These are phyloP conservation scores for Pythium phragmitis DNA, from an alignment of 352 stramenopile genomes.

Conservation along the genomic window DNA sequence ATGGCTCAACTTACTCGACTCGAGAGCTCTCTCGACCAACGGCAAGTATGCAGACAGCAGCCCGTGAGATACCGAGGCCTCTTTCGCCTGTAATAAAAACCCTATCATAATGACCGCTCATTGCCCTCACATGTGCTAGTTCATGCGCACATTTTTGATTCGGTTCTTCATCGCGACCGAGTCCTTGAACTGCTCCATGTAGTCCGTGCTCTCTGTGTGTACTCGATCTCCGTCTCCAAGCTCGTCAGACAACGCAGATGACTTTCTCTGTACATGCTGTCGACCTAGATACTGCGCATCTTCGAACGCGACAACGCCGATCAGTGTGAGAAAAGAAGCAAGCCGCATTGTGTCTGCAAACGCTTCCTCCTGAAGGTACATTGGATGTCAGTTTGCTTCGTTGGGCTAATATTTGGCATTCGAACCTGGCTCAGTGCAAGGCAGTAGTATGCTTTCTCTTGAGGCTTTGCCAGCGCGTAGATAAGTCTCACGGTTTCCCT, in stretches of 20 bases:
- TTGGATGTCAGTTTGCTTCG: not conserved
- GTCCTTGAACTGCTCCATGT: conserved; percentile 25
- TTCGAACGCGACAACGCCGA: conserved; percentile 23
- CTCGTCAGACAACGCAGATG: not conserved
- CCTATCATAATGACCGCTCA: not conserved
- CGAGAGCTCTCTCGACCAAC: conserved; percentile 18
- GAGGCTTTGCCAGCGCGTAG: conserved; percentile 13
- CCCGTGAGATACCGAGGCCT: conserved; percentile 23
- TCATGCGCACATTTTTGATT: conserved; percentile 18
- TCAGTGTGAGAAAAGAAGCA: conserved; percentile 17
- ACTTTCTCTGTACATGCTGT: not conserved
- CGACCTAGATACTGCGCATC: conserved; percentile 15
- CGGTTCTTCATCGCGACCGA: conserved; percentile 13
- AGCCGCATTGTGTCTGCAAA: conserved; percentile 10
- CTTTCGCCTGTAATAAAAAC: conserved; percentile 15
- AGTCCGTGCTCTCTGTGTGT: conserved; percentile 6
- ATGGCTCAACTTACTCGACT: conserved; percentile 6
- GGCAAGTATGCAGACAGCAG: conserved; percentile 28
- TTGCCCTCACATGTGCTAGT: not conserved
- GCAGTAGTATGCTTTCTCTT: conserved; percentile 24
- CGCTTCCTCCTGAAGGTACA: conserved; percentile 19
- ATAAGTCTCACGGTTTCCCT: conserved; percentile 24
- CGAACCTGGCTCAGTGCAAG: conserved; percentile 24
- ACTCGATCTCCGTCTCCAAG: not conserved
- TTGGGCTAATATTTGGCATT: not conserved